Base-by-base conservation (phyloP, 202 grass and related monocot species). In the Schoenoplectus tabernaemontani region DNA sequence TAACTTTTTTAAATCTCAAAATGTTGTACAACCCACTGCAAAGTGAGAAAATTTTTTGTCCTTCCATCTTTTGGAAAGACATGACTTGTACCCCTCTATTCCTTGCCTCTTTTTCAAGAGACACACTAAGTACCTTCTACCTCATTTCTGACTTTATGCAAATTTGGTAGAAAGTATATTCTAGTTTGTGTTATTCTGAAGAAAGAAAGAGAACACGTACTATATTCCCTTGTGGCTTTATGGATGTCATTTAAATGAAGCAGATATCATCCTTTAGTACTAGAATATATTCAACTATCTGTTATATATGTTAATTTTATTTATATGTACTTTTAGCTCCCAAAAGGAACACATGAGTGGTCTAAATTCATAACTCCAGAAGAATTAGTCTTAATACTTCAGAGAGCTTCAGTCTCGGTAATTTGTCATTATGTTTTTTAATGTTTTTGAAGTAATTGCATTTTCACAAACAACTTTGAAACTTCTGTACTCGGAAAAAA, bases 331-430 rank as follows among this genome's bases (percentile, higher is more conserved):
- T 62, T 23, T 60, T 86, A 98, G 91, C 95, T 98, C 13, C 95
- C 95, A 62, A 85, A 85, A 89, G 95, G 95, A 11, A 98, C 95
- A 39, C 95, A 95, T 79, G 72, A 92, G 68, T 98, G 95, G 95
- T 92, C 95, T 37, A 90, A 85, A 78, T 85, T 98, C 77, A 54
- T 98, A 57, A 92, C 86, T 60, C 86, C 91, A 0, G 91, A 98
- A 82, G 95, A 98, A 86, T 69, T 98, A 76, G 86, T 77, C 58
- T 81, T 98, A 76, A 87, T 92, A 85, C 82, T 91, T 68, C 86
- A 86, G 69, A 87, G 85, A 86, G 81, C 95, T 64, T 94, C 91
- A 24, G 47, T 98, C 44, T 89, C 88, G 47, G 95, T 98, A 98
- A 92, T 82, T n/a, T 2, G 53, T 6, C 24, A 32, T 30, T 13